Evolutionary conservation across 1,284 basidiomycete species (phyloP).

Genomic region (Ustilago xerochloae): DNA sequence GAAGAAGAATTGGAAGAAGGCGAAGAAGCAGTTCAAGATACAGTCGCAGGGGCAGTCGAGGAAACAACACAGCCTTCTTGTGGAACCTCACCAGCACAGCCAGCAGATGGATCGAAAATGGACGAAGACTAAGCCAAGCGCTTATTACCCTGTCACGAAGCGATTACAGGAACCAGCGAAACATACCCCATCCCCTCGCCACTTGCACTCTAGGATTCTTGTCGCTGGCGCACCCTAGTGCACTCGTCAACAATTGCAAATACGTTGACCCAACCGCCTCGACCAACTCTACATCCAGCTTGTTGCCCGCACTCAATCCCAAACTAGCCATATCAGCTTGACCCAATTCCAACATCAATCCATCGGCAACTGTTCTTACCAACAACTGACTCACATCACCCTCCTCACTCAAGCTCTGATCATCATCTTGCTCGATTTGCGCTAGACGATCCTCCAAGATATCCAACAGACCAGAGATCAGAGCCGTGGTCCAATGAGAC

Average conservation of each 20-base stretch:
- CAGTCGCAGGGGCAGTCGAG: no score
- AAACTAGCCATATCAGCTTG: slow-evolving; percentile 38
- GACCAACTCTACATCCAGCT: slow-evolving; percentile 41
- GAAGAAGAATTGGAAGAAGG: no score
- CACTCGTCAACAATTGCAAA: slow-evolving; percentile 13
- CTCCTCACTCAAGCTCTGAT: slow-evolving; percentile 1
- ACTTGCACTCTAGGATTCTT: slow-evolving; percentile 18
- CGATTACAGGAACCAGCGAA: slow-evolving; percentile 42
- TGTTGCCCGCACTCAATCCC: slow-evolving; percentile 46
- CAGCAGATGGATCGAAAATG: not conserved
- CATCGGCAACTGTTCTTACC: slow-evolving; percentile 4
- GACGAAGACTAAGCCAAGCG: not conserved
- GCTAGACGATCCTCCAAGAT: slow-evolving; percentile 36
- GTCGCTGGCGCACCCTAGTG: not conserved
- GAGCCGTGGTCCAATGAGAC: slow-evolving; percentile 46
- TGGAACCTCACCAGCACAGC: not conserved
- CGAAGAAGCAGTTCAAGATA: no score
- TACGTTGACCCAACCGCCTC: slow-evolving; percentile 20
- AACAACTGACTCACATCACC: slow-evolving; percentile 17
- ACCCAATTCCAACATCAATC: slow-evolving; percentile 21
- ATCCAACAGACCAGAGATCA: slow-evolving; percentile 40
- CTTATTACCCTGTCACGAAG: not conserved
- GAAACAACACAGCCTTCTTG: no score
- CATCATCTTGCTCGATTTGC: slow-evolving; percentile 19
- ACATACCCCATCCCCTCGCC: slow-evolving; percentile 27